Evolutionary conservation across 768 basidiomycete species (phyloP).

Genomic region (Tulasnella sp.): DNA sequence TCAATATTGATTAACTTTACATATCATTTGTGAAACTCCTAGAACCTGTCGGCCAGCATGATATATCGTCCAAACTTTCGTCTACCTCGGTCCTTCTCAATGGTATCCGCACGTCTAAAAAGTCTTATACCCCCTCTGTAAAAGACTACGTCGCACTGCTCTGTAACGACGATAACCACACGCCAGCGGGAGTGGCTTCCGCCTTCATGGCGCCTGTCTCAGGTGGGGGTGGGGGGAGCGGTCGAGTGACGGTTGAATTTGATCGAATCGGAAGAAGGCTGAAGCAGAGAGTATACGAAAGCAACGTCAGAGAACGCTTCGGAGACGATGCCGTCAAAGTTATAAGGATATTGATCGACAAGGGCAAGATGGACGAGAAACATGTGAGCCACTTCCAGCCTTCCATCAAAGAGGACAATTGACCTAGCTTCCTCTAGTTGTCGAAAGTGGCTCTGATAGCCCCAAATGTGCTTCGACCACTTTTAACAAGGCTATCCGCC

Average conservation of each 20-base stretch:
- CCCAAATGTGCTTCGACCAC: constrained; percentile 79
- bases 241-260: constrained; percentile 79
- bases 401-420: not conserved
- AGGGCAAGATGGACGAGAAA: constrained; percentile 93
- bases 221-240: constrained; percentile 45
- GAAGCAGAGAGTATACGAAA: constrained; percentile 71
- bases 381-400: constrained; percentile 59
- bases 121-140: constrained; percentile 59
- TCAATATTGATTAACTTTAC: not conserved
- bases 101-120: constrained; percentile 54
- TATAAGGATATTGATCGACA: constrained; percentile 72
- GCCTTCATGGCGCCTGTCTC: constrained; percentile 68
- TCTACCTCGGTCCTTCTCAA: constrained; percentile 33
- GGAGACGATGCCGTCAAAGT: constrained; percentile 84
- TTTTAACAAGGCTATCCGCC: constrained; percentile 75
- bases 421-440: constrained; percentile 57
- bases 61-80: constrained; percentile 38
- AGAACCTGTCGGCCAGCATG: constrained; percentile 40
- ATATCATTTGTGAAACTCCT: not conserved
- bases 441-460: constrained; percentile 93
- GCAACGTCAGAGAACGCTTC: constrained; percentile 78
- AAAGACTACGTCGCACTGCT: constrained; percentile 84
- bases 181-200: constrained; percentile 64
- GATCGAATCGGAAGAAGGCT: constrained; percentile 69
- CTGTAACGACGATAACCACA: constrained; percentile 77